These are phyloP conservation scores for Macrophomina tecta DNA, from an alignment of 2,329 filamentous ascomycete genomes.

Conservation along the genomic window DNA sequence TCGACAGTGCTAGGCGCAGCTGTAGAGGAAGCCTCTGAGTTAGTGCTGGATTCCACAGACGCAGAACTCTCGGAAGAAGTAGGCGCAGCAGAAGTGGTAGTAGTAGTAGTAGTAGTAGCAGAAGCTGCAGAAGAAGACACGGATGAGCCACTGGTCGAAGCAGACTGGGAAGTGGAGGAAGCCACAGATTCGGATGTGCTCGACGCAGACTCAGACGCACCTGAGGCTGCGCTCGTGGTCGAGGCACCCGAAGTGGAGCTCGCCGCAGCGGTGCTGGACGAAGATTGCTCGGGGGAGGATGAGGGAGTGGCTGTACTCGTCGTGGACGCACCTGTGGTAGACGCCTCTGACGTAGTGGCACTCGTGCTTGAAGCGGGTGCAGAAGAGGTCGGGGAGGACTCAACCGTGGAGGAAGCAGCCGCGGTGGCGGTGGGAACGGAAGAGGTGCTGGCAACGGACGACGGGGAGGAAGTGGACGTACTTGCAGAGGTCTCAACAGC, in stretches of 20 bases:
- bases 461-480: constrained; percentile 26
- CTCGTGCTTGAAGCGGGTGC: constrained; percentile 22
- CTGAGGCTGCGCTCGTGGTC: constrained; percentile 9
- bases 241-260: constrained; percentile 21
- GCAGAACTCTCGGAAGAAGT: constrained; percentile 21
- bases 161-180: constrained; percentile 19
- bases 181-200: constrained; percentile 27
- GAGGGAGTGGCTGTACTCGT: constrained; percentile 23
- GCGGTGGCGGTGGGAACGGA: constrained; percentile 1
- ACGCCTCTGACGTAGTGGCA: constrained; percentile 14
- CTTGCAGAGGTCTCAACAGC: constrained; percentile 25
- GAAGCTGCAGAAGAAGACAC: constrained; percentile 28
- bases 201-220: constrained; percentile 26
- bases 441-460: constrained; percentile 22
- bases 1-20: constrained; percentile 22
- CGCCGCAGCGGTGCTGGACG: constrained; percentile 13
- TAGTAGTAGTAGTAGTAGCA: constrained; percentile 27
- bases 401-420: constrained; percentile 15
- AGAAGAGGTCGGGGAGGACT: constrained; percentile 8
- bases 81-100: constrained; percentile 36
- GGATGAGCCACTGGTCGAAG: constrained; percentile 20
- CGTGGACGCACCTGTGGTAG: constrained; percentile 28
- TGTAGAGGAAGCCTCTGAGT: constrained; percentile 19
- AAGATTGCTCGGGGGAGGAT: constrained; percentile 13
- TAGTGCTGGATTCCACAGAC: constrained; percentile 21